Conservation (phyloP, 345 rosid genomes). For the Eucalyptus albens region DNA sequence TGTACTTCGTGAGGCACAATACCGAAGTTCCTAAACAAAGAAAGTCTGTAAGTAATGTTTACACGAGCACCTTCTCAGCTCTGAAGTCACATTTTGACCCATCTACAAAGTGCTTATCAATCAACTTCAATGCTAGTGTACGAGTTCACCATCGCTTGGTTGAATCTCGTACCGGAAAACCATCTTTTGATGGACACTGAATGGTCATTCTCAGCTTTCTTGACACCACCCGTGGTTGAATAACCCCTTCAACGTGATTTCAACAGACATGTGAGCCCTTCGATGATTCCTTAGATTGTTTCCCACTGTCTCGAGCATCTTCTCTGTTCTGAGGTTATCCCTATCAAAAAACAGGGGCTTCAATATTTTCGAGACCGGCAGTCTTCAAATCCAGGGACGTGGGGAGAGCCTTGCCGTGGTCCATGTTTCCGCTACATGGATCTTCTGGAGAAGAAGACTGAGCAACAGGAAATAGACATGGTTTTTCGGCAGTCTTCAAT, state of each 20-base stretch:
- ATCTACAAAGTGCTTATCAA: background rate
- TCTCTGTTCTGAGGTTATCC: constrained; percentile 26
- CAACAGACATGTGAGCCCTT: constrained; percentile 55
- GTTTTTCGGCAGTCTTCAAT: constrained; percentile 20
- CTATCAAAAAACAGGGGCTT: constrained; percentile 33
- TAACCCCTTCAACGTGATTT: constrained; percentile 58
- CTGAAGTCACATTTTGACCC: background rate
- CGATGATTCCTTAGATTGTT: constrained; percentile 53
- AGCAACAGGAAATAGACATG: constrained; percentile 63
- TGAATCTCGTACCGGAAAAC: background rate
- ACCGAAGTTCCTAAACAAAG: background rate
- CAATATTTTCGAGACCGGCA: constrained; percentile 16
- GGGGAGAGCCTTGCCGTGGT: constrained; percentile 44
- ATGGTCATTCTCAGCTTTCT: constrained; percentile 11
- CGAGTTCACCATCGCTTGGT: background rate
- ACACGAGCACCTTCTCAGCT: background rate
- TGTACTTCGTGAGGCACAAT: background rate
- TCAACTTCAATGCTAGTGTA: background rate
- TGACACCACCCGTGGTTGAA: constrained; percentile 26
- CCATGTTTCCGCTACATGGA: constrained; percentile 38
- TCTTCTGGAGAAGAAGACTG: constrained; percentile 62
- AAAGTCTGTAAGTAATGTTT: background rate
- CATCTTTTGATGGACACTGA: background rate
- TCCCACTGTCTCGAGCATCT: constrained; percentile 43
- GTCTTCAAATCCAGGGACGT: constrained; percentile 15